Percentiles rank a stretch among this genome's conserved stretches.
phyloP scores from a whole-genome alignment of 2,329 filamentous ascomycete species.

The Talaromyces sp. region DNA sequence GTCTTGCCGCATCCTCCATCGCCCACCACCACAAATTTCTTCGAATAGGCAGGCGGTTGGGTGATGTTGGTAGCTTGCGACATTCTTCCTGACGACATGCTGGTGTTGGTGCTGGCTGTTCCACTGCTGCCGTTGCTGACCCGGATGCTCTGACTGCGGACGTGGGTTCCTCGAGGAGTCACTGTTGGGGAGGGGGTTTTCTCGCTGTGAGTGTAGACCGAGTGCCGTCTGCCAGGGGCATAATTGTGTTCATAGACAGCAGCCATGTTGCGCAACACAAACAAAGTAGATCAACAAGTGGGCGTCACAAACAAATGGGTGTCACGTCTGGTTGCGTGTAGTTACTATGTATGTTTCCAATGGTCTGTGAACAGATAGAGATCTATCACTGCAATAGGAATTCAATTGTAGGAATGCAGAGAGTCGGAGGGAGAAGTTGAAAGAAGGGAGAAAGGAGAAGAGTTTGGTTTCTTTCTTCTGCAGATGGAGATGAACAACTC shows the following conservation, averaged over 20 bases:
- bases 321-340: neutral
- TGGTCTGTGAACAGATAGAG: neutral
- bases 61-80: slow-evolving; percentile 81
- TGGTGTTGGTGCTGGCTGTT: slow-evolving; percentile 75
- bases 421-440: neutral
- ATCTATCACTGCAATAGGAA: neutral
- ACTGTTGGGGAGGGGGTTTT: slow-evolving; percentile 39
- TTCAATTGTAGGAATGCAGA: neutral
- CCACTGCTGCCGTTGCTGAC: slow-evolving; percentile 67
- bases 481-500: neutral
- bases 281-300: neutral
- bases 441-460: slow-evolving; percentile 21
- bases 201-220: slow-evolving; percentile 32
- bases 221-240: slow-evolving; percentile 59
- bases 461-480: slow-evolving; percentile 16
- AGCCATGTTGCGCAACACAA: slow-evolving; percentile 9
- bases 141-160: slow-evolving; percentile 57
- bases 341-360: neutral
- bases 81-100: slow-evolving; percentile 67
- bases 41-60: slow-evolving; percentile 88
- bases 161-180: slow-evolving; percentile 46
- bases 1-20: slow-evolving; percentile 99
- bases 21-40: slow-evolving; percentile 98
- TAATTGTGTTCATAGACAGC: slow-evolving; percentile 30
- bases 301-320: too few species aligned